Evolutionary conservation across 228 moss, liverwort and hornwort genomes (phyloP), one percentile per base, ranked within the genome.

Genomic region (Sphagnum magellanicum): DNA sequence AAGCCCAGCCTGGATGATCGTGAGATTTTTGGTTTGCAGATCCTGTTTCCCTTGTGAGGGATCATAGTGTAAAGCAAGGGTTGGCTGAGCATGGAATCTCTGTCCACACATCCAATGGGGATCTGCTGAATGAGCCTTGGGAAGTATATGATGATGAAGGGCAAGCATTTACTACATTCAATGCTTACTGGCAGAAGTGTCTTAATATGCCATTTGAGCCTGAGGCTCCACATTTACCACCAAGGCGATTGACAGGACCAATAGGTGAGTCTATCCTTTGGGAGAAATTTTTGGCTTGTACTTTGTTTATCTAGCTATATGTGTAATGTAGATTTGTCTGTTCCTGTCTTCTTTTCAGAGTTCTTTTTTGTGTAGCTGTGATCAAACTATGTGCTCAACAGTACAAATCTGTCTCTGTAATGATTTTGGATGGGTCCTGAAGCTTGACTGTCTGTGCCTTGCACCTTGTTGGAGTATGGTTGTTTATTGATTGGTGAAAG

Each of bases 31-130:
- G 8, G 55, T 55, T 67, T 66, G 73, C 92, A 98, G 98, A 98
- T 75, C 98, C 98, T 7, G 98, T 98, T 50, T 98, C 98, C 50
- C 94, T 98, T 51, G 98, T 98, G 68, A 88, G 98, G 71, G 98
- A 98, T 83, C 98, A 98, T 71, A 91, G 92, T 64, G 98, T 98
- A 16, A 98, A 98, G 79, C 98, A 94, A 81, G 94, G 98, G 6
- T 71, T 98, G 63, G 76, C 94, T 0, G 74, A 80, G 72, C 80
- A 74, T 55, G 87, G 88, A 71, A 89, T 98, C 72, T 76, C 79
- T 67, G 94, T 98, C 15, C 87, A 90, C 66, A 94, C 98, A 12
- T 98, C 94, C 64, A 98, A 98, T 64, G 94, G 98, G 60, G 98
- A 98, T 77, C 64, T 98, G 79, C 82, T 98, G 48, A 93, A 98